Evolutionary conservation across 495 filamentous ascomycete species (phyloP), one percentile per base, ranked within the genome.

Genomic region (Aspergillus asperescens): DNA sequence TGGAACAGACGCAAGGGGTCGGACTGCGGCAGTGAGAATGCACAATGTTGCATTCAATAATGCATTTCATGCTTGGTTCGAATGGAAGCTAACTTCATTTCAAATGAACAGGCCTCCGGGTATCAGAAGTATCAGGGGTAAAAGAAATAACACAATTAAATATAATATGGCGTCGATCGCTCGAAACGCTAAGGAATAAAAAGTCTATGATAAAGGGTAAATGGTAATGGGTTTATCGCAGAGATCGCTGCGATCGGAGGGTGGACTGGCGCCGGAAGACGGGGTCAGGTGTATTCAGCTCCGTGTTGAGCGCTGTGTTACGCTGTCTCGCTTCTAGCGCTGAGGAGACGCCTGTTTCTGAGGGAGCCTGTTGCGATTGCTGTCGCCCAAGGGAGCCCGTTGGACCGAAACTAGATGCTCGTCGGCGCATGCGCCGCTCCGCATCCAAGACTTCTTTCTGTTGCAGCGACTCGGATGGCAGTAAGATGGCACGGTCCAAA

Each of bases 401-500:
- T 8, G 73, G 61, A 16, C 80, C 81, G 18, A 78, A 57, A 53
- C 71, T 80, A 0, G 85, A 83, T 9, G 68, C 56, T 20, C 79
- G 76, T 23, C 81, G 72, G 27, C 79, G 73, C 62, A 83, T 66
- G 39, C 80, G 69, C 19, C 71, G 61, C 34, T 81, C 77, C 0
- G 75, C 77, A 37, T 87, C 81, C 6, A 72, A 77, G 5, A 79
- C 78, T 58, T 93, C 89, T 42, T 80, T 83, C 41, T 79, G 69
- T 40, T 91, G 83, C 13, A 94, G 75, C 1, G 81, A 74, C 55
- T 95, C 90, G 32, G 82, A 85, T 4, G 90, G 89, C 12, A 95
- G 77, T 3, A 92, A 68, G 39, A 97, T 90, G 43, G 93, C 93
- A 2, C 90, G 85, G 60, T 98, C 93, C 0, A 98, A 81, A 7